These are phyloP conservation scores for Myxozyma neglecta DNA, from an alignment of 805 yeast genomes.

Conservation along the genomic window DNA sequence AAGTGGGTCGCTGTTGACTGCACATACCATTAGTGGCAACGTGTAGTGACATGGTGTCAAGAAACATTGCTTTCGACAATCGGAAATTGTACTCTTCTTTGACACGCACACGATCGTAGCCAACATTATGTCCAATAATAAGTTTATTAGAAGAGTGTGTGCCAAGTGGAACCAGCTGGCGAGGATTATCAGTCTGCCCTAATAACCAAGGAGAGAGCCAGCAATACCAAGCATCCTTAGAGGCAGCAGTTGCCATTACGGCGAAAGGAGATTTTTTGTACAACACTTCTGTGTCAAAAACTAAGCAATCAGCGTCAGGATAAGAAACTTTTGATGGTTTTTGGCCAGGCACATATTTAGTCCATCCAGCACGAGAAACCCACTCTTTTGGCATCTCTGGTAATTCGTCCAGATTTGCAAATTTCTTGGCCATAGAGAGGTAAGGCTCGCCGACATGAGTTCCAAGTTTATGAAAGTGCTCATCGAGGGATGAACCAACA, in stretches of 20 bases:
- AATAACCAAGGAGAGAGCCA: constrained; percentile 91
- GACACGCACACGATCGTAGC: constrained; percentile 86
- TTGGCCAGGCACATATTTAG: constrained; percentile 59
- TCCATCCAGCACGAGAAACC: constrained; percentile 75
- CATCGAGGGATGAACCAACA: constrained; percentile 74
- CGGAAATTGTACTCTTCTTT: constrained; percentile 74
- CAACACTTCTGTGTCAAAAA: constrained; percentile 87
- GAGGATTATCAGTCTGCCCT: constrained; percentile 50
- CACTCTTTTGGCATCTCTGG: constrained; percentile 48
- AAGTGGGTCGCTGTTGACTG: constrained; percentile 81
- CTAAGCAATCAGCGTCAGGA: constrained; percentile 72
- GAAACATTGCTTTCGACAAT: constrained; percentile 68
- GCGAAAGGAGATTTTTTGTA: constrained; percentile 75
- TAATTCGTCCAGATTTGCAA: constrained; percentile 41
- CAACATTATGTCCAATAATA: constrained; percentile 85
- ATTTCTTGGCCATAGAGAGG: constrained; percentile 49
- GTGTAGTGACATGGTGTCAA: constrained; percentile 93
- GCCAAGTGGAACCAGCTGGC: constrained; percentile 76
- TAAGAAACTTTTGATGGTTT: constrained; percentile 58
- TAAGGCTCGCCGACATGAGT: constrained; percentile 60
- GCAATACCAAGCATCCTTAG: constrained; percentile 80
- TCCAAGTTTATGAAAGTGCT: constrained; percentile 77
- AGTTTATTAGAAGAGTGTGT: constrained; percentile 52
- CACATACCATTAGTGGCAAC: constrained; percentile 90
- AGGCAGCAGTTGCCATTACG: constrained; percentile 75